A percentile compares a stretch with the other conserved stretches of the same genome.
Conservation (phyloP, 2,329 filamentous ascomycete genomes). For the Pseudogymnoascus sp. region DNA sequence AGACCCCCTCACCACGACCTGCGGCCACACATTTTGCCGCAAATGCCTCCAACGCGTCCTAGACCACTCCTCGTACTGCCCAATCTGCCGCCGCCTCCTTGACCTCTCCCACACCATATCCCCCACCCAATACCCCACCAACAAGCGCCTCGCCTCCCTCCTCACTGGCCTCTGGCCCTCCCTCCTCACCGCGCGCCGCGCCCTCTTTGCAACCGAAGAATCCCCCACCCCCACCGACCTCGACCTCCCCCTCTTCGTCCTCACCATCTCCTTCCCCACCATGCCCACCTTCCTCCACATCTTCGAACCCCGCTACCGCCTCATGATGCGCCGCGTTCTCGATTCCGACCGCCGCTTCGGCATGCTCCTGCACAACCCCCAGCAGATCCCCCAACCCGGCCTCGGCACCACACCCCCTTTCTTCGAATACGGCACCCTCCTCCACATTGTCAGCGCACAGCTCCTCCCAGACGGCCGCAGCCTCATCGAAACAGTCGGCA, state of each 20-base stretch:
- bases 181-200: conserved; percentile 50
- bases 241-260: conserved; percentile 69
- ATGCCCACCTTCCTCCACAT: conserved; percentile 84
- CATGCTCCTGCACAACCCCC: conserved; percentile 67
- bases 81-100: conserved; percentile 66
- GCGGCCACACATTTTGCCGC: conserved; percentile 85
- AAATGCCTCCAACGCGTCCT: conserved; percentile 69
- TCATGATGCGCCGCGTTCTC: conserved; percentile 78
- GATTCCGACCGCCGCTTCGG: conserved; percentile 69
- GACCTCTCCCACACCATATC: conserved; percentile 36
- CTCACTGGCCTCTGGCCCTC: conserved; percentile 64
- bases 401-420: conserved; percentile 48
- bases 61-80: conserved; percentile 71
- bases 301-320: conserved; percentile 84
- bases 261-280: conserved; percentile 70
- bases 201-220: conserved; percentile 48
- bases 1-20: conserved; percentile 75
- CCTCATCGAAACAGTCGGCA: conserved; percentile 68
- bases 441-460: conserved; percentile 68
- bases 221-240: conserved; percentile 50
- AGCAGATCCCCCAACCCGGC: conserved; percentile 43
- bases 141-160: conserved; percentile 55
- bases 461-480: conserved; percentile 73
- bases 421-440: conserved; percentile 67
- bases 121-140: conserved; percentile 41